phyloP scores from a whole-genome alignment of 2,329 filamentous ascomycete species.

The Diaporthe caulivora region DNA sequence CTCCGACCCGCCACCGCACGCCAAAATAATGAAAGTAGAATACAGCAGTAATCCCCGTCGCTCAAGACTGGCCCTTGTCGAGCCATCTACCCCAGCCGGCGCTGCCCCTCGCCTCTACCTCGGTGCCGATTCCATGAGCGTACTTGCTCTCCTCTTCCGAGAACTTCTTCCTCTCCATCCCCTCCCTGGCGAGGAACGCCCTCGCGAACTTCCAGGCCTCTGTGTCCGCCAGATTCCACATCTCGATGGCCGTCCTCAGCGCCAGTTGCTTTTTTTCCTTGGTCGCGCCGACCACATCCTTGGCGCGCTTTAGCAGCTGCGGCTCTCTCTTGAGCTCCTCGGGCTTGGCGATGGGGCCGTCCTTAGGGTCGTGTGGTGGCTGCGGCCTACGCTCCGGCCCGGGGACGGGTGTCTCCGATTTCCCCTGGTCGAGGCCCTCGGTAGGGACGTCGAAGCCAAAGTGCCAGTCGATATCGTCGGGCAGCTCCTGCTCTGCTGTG shows the following conservation, averaged over 20 bases:
- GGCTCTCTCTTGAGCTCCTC: conserved; percentile 68
- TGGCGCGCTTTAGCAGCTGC: conserved; percentile 61
- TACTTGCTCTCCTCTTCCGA: conserved; percentile 77
- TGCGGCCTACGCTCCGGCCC: conserved; percentile 68
- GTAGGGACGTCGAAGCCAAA: conserved; percentile 87
- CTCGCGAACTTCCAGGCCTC: conserved; percentile 83
- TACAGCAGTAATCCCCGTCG: not conserved
- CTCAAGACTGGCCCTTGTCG: conserved; percentile 11
- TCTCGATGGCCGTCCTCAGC: conserved; percentile 69
- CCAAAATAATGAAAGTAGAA: not conserved
- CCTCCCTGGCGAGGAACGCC: conserved; percentile 73
- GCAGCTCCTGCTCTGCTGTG: conserved; percentile 74
- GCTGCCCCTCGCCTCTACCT: conserved; percentile 51
- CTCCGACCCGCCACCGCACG: conserved; percentile 5
- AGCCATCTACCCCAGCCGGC: conserved; percentile 13
- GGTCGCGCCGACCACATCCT: conserved; percentile 56
- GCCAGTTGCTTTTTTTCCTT: conserved; percentile 58
- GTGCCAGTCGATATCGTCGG: conserved; percentile 85
- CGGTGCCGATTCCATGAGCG: conserved; percentile 70
- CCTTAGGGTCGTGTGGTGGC: conserved; percentile 59
- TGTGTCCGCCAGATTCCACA: conserved; percentile 78
- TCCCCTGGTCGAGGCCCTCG: conserved; percentile 62
- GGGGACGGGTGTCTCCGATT: conserved; percentile 69
- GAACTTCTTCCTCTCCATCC: conserved; percentile 75
- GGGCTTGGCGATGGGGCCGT: conserved; percentile 63